These are phyloP conservation scores for Ilex asprella DNA, from an alignment of 257 asterid species.

Conservation along the genomic window DNA sequence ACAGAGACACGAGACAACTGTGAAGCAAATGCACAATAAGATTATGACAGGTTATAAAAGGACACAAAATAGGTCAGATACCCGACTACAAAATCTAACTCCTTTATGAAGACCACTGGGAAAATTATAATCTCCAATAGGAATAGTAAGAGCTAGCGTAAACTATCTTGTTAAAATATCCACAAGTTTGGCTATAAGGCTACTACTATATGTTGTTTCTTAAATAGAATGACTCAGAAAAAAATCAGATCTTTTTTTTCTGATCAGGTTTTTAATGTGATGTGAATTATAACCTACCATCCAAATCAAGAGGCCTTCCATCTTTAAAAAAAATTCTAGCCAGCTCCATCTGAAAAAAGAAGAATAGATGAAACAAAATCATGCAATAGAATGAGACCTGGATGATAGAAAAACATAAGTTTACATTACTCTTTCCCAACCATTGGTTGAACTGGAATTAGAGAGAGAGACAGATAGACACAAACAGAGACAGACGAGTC, in stretches of 20 bases:
- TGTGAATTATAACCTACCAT: conserved; percentile 38
- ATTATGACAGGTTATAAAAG: too few relatives aligned
- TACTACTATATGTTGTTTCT: too few relatives aligned
- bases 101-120: too few relatives aligned
- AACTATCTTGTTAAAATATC: too few relatives aligned
- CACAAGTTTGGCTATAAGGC: too few relatives aligned
- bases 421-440: not conserved
- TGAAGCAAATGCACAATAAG: too few relatives aligned
- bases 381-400: conserved; percentile 5
- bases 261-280: not conserved
- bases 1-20: too few relatives aligned
- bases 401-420: not conserved
- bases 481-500: not conserved
- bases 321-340: conserved; percentile 69
- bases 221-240: not conserved
- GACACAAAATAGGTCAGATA: too few relatives aligned
- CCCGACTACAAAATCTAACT: too few relatives aligned
- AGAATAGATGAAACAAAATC: conserved; percentile 5
- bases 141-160: too few relatives aligned
- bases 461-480: not conserved
- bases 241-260: not conserved
- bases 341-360: conserved; percentile 59
- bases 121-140: too few relatives aligned
- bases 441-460: not conserved
- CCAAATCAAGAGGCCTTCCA: conserved; percentile 72